Conservation (phyloP, 1,139 yeast genomes). For the Suhomyces taliae region DNA sequence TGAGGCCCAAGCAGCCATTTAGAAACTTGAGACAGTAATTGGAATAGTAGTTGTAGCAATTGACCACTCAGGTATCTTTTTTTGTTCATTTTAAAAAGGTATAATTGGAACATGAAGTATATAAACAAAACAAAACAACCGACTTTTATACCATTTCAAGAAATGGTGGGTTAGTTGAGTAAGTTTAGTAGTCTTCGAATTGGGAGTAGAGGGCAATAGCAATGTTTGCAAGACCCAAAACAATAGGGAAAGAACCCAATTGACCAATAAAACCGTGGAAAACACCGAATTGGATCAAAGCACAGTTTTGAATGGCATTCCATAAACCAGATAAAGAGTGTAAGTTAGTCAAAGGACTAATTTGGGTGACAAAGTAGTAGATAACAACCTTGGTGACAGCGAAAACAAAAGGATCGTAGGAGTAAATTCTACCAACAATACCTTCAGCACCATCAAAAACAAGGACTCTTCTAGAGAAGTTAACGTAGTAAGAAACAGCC, state of each 20-base stretch:
- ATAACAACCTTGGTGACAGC: slow-evolving; percentile 51
- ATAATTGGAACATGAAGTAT: too few relatives aligned
- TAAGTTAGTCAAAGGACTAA: slow-evolving; percentile 21
- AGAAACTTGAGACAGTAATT: too few relatives aligned
- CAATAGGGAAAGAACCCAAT: slow-evolving; percentile 51
- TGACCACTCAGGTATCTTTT: too few relatives aligned
- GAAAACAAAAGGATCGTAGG: slow-evolving; percentile 59
- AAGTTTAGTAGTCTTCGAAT: slow-evolving; percentile 22
- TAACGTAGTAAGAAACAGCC: slow-evolving; percentile 49
- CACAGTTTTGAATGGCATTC: slow-evolving; percentile 37
- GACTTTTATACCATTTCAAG: neutral
- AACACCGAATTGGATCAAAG: slow-evolving; percentile 39
- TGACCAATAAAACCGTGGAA: slow-evolving; percentile 31
- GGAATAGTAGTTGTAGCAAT: too few relatives aligned
- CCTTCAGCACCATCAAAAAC: slow-evolving; percentile 20
- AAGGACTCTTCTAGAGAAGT: slow-evolving; percentile 49
- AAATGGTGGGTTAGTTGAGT: neutral
- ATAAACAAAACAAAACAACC: neutral
- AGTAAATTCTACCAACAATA: slow-evolving; percentile 42
- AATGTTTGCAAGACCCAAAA: slow-evolving; percentile 50
- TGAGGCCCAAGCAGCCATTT: too few relatives aligned
- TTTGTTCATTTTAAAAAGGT: too few relatives aligned
- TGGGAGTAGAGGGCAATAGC: slow-evolving; percentile 52
- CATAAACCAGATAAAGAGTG: slow-evolving; percentile 33
- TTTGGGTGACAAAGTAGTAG: slow-evolving; percentile 41